Conservation (phyloP, 2,329 filamentous ascomycete genomes). For the Aspergillus versicolor region DNA sequence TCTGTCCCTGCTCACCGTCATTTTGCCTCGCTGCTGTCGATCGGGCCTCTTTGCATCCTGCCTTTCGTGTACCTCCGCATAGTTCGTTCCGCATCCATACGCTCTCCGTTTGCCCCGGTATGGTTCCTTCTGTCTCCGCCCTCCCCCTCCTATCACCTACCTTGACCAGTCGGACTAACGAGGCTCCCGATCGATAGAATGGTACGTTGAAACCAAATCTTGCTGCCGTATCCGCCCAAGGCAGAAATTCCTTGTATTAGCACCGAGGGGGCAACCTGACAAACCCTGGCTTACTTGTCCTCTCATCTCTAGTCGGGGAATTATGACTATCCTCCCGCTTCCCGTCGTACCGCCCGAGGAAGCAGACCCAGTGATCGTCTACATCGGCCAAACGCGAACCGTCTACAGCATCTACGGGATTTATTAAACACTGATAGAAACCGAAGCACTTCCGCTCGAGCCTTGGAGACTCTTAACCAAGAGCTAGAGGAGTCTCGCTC, state of each 20-base stretch:
- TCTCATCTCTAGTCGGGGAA: constrained; percentile 39
- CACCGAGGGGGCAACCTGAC: not conserved
- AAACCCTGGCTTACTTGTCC: constrained; percentile 15
- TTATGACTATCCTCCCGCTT: constrained; percentile 44
- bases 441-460: constrained; percentile 29
- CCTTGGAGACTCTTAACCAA: constrained; percentile 40
- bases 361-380: constrained; percentile 24
- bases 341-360: constrained; percentile 29
- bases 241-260: not conserved
- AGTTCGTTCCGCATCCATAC: not conserved
- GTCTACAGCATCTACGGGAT: constrained; percentile 39
- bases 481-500: constrained; percentile 36
- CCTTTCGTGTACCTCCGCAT: not conserved
- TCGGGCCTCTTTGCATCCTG: not conserved
- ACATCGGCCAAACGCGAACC: constrained; percentile 23
- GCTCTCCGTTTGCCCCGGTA: constrained; percentile 10
- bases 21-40: not conserved
- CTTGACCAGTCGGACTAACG: constrained; percentile 9
- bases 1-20: not conserved
- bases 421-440: constrained; percentile 39
- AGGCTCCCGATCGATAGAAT: constrained; percentile 13
- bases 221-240: not conserved
- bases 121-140: constrained; percentile 6
- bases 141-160: constrained; percentile 8
- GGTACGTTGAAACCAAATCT: constrained; percentile 15